These are phyloP conservation scores for Hypoxylon subgilvum DNA, from an alignment of 495 filamentous ascomycete genomes.

Conservation along the genomic window DNA sequence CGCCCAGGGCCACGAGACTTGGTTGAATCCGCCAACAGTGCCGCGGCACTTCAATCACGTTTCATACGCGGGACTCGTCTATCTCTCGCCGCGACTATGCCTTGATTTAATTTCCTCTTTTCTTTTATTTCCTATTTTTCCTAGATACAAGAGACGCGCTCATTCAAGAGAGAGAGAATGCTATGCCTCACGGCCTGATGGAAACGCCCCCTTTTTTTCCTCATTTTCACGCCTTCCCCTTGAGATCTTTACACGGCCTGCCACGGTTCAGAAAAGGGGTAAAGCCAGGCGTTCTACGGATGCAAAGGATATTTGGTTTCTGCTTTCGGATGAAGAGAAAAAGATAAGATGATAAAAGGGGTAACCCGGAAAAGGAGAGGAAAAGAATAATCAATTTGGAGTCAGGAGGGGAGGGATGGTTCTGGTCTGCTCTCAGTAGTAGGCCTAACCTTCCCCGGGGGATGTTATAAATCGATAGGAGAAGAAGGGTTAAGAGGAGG, in stretches of 20 bases:
- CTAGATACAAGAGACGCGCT: conserved; percentile 25
- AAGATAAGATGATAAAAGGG: neutral
- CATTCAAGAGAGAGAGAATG: conserved; percentile 23
- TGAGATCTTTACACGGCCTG: too few species aligned
- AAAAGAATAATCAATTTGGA: neutral
- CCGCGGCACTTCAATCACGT: conserved; percentile 1
- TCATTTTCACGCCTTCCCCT: neutral
- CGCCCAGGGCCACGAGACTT: conserved; percentile 1
- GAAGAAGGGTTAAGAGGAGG: too few species aligned
- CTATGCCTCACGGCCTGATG: conserved; percentile 33
- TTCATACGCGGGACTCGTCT: neutral
- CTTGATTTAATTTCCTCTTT: neutral
- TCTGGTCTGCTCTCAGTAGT: too few species aligned
- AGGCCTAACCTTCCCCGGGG: too few species aligned
- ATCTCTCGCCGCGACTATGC: neutral
- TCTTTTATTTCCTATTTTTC: conserved; percentile 1
- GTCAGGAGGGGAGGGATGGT: too few species aligned
- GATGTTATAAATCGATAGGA: too few species aligned
- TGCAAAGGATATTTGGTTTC: neutral
- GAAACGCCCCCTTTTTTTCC: conserved; percentile 4
- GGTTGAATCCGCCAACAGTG: neutral
- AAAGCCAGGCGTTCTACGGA: conserved; percentile 2
- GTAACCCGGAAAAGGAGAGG: neutral
- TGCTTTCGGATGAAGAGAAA: neutral
- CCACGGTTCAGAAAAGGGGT: neutral